phyloP scores from a whole-genome alignment of 148 eudicot genomes.

The Rhododendron ovatum region DNA sequence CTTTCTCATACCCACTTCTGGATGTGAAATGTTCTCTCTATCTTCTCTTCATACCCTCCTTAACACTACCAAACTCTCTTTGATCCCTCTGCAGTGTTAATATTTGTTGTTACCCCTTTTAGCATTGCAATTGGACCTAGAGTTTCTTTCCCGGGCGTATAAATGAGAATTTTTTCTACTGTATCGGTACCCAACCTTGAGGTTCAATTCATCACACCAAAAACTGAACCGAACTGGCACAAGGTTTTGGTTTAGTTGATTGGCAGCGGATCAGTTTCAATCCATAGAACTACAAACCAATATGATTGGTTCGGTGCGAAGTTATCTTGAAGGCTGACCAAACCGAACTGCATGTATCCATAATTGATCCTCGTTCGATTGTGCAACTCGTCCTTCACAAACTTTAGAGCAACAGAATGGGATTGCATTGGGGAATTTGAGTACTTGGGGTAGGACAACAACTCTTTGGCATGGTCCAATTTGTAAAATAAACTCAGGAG shows the following conservation, averaged over 20 bases:
- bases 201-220: background rate
- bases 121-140: background rate
- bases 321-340: background rate
- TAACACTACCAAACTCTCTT: background rate
- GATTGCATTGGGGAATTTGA: background rate
- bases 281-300: background rate
- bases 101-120: background rate
- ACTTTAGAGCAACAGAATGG: background rate
- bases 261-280: background rate
- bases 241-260: background rate
- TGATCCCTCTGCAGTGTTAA: background rate
- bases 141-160: background rate
- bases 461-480: background rate
- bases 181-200: background rate
- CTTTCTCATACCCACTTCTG: background rate
- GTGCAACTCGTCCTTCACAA: background rate
- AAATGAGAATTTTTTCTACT: background rate
- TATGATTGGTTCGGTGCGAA: background rate
- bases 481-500: too few relatives aligned
- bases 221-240: background rate
- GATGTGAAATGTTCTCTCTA: background rate
- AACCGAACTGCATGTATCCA: background rate
- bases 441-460: background rate
- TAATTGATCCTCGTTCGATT: background rate
- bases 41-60: background rate